Percentiles rank a stretch among this genome's conserved stretches.
Evolutionary conservation across 2,329 filamentous ascomycete genomes (phyloP).

Genomic region (Ophiostoma sp.): DNA sequence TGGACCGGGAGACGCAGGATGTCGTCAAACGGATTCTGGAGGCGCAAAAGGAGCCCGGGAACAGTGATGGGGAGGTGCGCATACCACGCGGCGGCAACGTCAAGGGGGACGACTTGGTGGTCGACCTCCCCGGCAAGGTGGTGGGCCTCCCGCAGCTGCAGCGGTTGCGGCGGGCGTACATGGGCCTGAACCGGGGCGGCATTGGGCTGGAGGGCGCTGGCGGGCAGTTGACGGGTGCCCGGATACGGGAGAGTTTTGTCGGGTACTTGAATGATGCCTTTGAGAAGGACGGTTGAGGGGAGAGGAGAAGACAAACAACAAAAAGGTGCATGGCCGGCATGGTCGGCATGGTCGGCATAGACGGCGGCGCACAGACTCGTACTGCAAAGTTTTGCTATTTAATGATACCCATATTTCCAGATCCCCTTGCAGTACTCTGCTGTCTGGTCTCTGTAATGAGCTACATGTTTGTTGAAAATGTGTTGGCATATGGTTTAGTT

Average conservation of each 20-base stretch:
- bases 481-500: background rate
- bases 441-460: background rate
- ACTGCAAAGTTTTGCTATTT: conserved; percentile 1
- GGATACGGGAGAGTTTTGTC: conserved; percentile 64
- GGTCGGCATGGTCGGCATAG: background rate
- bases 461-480: no score
- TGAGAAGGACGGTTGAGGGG: conserved; percentile 52
- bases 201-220: conserved; percentile 59
- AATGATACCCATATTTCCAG: conserved; percentile 4
- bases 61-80: conserved; percentile 58
- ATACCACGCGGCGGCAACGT: conserved; percentile 41
- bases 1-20: conserved; percentile 77
- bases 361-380: background rate
- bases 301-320: background rate
- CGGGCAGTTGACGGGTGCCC: conserved; percentile 52
- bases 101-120: conserved; percentile 50
- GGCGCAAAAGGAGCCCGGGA: conserved; percentile 66
- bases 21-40: conserved; percentile 70
- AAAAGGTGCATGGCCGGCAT: background rate
- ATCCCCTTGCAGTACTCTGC: background rate
- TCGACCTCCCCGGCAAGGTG: conserved; percentile 66
- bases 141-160: conserved; percentile 75
- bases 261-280: conserved; percentile 67
- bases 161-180: conserved; percentile 73
- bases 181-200: conserved; percentile 70